Evolutionary conservation across 352 stramenopile genomes (phyloP).

Genomic region (Phytophthora tubulina): DNA sequence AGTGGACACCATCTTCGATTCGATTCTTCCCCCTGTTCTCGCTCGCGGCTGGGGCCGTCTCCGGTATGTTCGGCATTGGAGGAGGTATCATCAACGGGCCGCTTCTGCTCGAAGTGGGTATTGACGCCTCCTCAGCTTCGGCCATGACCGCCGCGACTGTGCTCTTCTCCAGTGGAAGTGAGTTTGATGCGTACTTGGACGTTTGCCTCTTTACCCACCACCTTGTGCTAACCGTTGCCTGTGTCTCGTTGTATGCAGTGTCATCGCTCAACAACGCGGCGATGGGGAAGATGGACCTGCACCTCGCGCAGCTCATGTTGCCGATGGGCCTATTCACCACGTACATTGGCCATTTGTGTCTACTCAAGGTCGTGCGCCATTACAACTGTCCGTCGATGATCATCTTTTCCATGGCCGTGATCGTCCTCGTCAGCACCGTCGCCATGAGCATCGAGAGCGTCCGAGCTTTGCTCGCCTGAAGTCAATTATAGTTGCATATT

Average conservation of each 20-base stretch:
- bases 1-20: slow-evolving; percentile 52
- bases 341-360: slow-evolving; percentile 63
- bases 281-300: slow-evolving; percentile 59
- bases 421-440: slow-evolving; percentile 70
- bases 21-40: slow-evolving; percentile 91
- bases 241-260: slow-evolving; percentile 43
- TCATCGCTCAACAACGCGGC: slow-evolving; percentile 74
- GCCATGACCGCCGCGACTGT: slow-evolving; percentile 90
- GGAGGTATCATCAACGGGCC: slow-evolving; percentile 96
- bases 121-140: slow-evolving; percentile 83
- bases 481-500: too few species aligned
- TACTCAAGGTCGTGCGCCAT: slow-evolving; percentile 56
- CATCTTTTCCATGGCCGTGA: slow-evolving; percentile 74
- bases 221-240: slow-evolving; percentile 15
- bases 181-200: slow-evolving; percentile 6
- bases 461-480: slow-evolving; percentile 37
- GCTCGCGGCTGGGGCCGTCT: slow-evolving; percentile 91
- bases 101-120: slow-evolving; percentile 94
- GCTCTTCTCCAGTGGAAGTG: slow-evolving; percentile 78
- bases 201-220: background rate
- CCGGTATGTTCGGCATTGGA: slow-evolving; percentile 96
- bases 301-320: slow-evolving; percentile 57
- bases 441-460: slow-evolving; percentile 75
- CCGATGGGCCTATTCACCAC: slow-evolving; percentile 70
- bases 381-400: slow-evolving; percentile 78